phyloP scores from a whole-genome alignment of 2,329 filamentous ascomycete species.

The Coleophoma crateriformis region DNA sequence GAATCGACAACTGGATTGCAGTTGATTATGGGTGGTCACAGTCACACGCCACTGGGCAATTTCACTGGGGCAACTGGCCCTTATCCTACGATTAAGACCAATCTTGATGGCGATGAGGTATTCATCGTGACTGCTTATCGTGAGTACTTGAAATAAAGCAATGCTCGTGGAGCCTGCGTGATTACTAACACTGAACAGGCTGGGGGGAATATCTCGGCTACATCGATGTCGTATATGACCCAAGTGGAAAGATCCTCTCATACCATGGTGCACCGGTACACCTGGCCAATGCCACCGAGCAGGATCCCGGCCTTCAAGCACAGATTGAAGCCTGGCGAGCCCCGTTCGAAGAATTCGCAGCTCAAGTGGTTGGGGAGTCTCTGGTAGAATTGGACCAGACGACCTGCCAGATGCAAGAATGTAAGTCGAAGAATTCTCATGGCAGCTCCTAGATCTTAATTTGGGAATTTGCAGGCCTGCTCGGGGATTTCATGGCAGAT shows the following conservation, averaged over 20 bases:
- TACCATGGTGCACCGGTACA: conserved; percentile 62
- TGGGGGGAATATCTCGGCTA: conserved; percentile 66
- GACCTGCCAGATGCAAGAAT: conserved; percentile 52
- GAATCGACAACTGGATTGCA: conserved; percentile 55
- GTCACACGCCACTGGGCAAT: conserved; percentile 53
- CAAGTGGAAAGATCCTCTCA: conserved; percentile 52
- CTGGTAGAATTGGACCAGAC: conserved; percentile 53
- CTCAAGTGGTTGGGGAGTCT: conserved; percentile 48
- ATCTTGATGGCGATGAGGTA: conserved; percentile 58
- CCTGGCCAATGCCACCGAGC: conserved; percentile 53
- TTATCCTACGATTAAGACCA: conserved; percentile 59
- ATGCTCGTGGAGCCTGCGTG: too few species aligned
- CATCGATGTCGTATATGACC: conserved; percentile 60
- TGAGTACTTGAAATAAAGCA: background rate
- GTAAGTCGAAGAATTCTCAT: conserved; percentile 20
- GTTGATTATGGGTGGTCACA: conserved; percentile 62
- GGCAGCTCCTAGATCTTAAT: background rate
- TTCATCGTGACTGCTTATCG: conserved; percentile 64
- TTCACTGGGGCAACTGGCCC: conserved; percentile 51
- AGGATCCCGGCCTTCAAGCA: conserved; percentile 50
- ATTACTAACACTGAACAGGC: conserved; percentile 2
- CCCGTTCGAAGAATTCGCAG: conserved; percentile 55
- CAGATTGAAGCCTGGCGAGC: conserved; percentile 53
- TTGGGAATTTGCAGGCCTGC: conserved; percentile 20
- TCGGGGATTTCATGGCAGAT: conserved; percentile 50